Conservation (phyloP, 192 early-diverging fungal species). For the Obelidium mucronatum region DNA sequence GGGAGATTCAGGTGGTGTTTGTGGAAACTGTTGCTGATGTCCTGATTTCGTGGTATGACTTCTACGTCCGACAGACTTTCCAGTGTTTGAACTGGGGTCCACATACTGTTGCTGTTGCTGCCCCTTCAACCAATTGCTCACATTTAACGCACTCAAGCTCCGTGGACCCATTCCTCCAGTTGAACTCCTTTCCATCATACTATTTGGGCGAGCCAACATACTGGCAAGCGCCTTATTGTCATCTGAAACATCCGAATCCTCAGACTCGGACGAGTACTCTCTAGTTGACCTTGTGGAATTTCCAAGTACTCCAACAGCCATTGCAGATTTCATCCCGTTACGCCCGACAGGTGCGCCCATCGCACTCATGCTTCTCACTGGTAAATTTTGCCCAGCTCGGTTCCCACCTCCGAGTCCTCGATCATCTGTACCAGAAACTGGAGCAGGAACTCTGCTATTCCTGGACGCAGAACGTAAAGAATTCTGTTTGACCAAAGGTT, state of each 20-base stretch:
- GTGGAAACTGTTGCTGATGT: neutral
- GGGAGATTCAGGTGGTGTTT: no score
- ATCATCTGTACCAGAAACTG: no score
- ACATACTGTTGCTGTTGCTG: neutral
- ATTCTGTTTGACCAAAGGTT: no score
- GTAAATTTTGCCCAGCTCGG: no score
- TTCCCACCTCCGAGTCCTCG: no score
- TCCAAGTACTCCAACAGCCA: neutral
- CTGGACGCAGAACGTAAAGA: no score
- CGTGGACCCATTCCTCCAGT: neutral
- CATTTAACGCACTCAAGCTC: slow-evolving; percentile 1
- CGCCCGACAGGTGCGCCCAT: no score
- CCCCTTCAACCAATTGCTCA: slow-evolving; percentile 1
- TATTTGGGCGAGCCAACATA: neutral
- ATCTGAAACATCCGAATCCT: neutral
- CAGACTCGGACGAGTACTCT: neutral
- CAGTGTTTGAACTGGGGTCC: neutral
- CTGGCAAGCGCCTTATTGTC: neutral
- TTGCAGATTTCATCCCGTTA: neutral
- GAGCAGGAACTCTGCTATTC: no score
- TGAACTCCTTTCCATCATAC: neutral
- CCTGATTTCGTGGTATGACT: neutral
- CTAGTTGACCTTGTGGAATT: neutral
- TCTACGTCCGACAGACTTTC: no score
- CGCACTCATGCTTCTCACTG: no score